Evolutionary conservation across 1,284 basidiomycete genomes (phyloP).

Genomic region (Fomes fomentarius): DNA sequence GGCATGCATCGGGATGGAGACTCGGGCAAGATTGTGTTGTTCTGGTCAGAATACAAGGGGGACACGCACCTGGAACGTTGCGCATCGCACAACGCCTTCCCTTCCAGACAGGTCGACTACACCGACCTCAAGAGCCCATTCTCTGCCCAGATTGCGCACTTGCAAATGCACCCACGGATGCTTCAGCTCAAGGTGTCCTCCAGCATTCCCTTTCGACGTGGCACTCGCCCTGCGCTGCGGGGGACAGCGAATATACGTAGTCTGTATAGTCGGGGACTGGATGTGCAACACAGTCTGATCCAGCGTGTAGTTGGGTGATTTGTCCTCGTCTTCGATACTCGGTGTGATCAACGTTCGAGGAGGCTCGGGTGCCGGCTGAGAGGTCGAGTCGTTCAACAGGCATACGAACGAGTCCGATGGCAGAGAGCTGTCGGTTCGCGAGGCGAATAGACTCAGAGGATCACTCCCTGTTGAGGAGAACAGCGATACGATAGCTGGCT

Average conservation of each 20-base stretch:
- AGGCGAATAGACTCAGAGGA: conserved; percentile 63
- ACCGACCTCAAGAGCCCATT: conserved; percentile 80
- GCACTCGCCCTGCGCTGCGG: conserved; percentile 23
- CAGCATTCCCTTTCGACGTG: not conserved
- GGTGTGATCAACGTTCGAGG: conserved; percentile 50
- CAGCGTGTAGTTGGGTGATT: conserved; percentile 42
- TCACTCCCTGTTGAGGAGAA: conserved; percentile 78
- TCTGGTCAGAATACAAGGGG: not conserved
- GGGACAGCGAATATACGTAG: conserved; percentile 73
- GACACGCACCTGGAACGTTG: conserved; percentile 77
- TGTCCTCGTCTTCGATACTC: conserved; percentile 32
- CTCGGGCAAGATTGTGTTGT: not conserved
- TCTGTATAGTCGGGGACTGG: conserved; percentile 73
- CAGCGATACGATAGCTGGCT: conserved; percentile 71
- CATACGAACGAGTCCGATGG: conserved; percentile 69
- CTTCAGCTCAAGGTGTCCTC: conserved; percentile 58
- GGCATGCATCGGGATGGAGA: too few species aligned
- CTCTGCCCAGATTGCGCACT: conserved; percentile 65
- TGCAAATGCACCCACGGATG: conserved; percentile 80
- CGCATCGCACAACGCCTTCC: conserved; percentile 67
- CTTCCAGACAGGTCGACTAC: conserved; percentile 65
- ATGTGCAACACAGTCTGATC: conserved; percentile 81
- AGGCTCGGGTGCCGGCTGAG: conserved; percentile 49
- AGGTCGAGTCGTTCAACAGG: conserved; percentile 63
- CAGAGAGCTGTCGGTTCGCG: conserved; percentile 52